Conservation (phyloP, 2,329 filamentous ascomycete species). For the Diplodia mutila region DNA sequence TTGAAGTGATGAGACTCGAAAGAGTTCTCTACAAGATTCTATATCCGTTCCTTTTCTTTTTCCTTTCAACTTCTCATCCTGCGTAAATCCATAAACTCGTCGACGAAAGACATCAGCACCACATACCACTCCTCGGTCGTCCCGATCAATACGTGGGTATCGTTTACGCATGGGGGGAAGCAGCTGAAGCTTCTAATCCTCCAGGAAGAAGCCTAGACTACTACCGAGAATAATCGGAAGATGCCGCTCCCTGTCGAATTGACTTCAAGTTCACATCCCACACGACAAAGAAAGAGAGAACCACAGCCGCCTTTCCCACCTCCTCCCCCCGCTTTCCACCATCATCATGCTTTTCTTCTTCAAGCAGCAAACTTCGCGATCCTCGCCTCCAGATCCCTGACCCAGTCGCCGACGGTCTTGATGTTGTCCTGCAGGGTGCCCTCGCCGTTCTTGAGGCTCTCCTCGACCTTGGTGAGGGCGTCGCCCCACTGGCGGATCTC, state of each 20-base stretch:
- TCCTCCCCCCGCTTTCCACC: too few relatives aligned
- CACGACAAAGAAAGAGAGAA: background rate
- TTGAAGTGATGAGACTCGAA: background rate
- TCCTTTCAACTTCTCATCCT: background rate
- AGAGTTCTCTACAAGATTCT: background rate
- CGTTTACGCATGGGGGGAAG: slow-evolving; percentile 14
- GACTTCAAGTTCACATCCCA: background rate
- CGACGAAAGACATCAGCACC: background rate
- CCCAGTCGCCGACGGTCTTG: slow-evolving; percentile 84
- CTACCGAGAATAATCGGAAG: background rate
- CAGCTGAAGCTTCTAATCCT: background rate
- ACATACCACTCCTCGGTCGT: background rate
- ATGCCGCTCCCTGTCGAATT: background rate
- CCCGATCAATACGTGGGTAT: slow-evolving; percentile 18
- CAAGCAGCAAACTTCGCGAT: slow-evolving; percentile 53
- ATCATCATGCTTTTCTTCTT: background rate
- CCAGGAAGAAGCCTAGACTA: background rate
- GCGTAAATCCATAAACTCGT: background rate
- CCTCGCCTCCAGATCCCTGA: slow-evolving; percentile 81
- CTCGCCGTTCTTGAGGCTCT: slow-evolving; percentile 71
- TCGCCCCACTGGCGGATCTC: slow-evolving; percentile 88
- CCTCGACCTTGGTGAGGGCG: slow-evolving; percentile 77
- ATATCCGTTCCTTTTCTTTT: too few relatives aligned
- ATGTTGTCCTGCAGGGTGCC: slow-evolving; percentile 76
- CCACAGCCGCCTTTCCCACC: too few relatives aligned